Base-by-base conservation (phyloP, 192 early-diverging fungal species). In the Oehlia diaphana region DNA sequence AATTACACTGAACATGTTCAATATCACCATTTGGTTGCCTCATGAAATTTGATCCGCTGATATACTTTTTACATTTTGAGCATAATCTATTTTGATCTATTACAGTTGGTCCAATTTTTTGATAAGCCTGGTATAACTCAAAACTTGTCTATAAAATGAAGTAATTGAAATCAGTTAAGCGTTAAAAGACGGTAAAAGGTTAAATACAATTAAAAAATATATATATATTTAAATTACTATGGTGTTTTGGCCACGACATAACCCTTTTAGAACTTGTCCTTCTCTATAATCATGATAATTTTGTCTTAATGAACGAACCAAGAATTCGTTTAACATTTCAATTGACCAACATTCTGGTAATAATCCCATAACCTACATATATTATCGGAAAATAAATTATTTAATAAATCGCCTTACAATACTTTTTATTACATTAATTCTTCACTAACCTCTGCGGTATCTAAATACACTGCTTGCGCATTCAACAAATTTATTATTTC, bases 321-420 rank as follows among this genome's bases (percentile, higher is more conserved):
- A 69, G 63, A 87, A 91, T 12, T 81, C 66, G 62, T 85, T 83
- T 2, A 91, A 79, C 61, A 86, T 72, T 21, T 91, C 84, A 26
- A 91, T 64, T 4, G 89, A 82, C 89, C 88, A 90, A 39, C 78
- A 76, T 39, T 86, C 83, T 6, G 89, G 88, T 28, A 89, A 71
- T n/a, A 86, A 64, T 31, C 82, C 37, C 49, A 90, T 80, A 13
- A 90, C 86, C 89, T 90, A 71, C 8, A 77, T 23, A 50, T 58
- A 19, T 58, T n/a, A 33, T 2, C n/a, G 39, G 35, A 68, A 28
- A 26, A 16, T 21, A 42, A 42, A 7, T 42, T 5, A 49, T 12
- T 21, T 9, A 3, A 39, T 66, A 72, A 69, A 8, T 16, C 16
- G 42, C 39, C 42, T 31, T 77, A 26, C 42, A 68, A 5, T 37